Base-by-base conservation (phyloP, 2,329 filamentous ascomycete genomes). In the Bipolaris oryzae region DNA sequence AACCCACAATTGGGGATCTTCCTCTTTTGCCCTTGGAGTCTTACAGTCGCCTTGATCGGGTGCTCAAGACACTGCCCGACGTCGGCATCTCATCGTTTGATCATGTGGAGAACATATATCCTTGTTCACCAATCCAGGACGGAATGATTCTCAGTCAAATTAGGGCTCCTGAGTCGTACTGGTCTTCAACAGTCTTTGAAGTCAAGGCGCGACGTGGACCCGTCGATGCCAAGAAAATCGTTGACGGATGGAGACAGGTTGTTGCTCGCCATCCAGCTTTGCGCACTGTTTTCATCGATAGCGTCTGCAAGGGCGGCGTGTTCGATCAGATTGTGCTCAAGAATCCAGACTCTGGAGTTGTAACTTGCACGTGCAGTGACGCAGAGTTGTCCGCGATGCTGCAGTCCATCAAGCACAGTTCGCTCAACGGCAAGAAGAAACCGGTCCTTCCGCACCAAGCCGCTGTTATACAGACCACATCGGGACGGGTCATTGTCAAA, bases 311-410 rank as follows among this genome's bases (percentile, higher is more conserved):
- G 49, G 73, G 72, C 21, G 73, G 70, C 13, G 70, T 74, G 3
- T 75, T 75, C 41, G 72, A 75, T 44, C 73, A 75, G 53, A 62
- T 76, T 23, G 72, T 75, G 3, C 16, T 76, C 34, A 72, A 64
- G 49, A 50, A 60, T 11, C 61, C 64, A 1, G 64, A 72, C 33
- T 61, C 64, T 34, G 71, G 72, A 2, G 51, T 68, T 7, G 51
- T 71, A 15, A 59, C 28, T 2, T 63, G 63, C 20, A 60, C 60
- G 5, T 74, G 71, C 53, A 41, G 58, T 5, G 70, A 74, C 20
- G 35, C 52, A 5, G 70, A 73, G 23, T 51, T 72, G 20, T 43
- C 44, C 2, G 35, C 46, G 1, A 67, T 66, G 45, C 59, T 73
- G n/a, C 49, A 64, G 16, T 65, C 67, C 1, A 69, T 72, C 53